A percentile compares a stretch with the other conserved stretches of the same genome.
phyloP scores from a whole-genome alignment of 768 basidiomycete species.

The Mycena venus region DNA sequence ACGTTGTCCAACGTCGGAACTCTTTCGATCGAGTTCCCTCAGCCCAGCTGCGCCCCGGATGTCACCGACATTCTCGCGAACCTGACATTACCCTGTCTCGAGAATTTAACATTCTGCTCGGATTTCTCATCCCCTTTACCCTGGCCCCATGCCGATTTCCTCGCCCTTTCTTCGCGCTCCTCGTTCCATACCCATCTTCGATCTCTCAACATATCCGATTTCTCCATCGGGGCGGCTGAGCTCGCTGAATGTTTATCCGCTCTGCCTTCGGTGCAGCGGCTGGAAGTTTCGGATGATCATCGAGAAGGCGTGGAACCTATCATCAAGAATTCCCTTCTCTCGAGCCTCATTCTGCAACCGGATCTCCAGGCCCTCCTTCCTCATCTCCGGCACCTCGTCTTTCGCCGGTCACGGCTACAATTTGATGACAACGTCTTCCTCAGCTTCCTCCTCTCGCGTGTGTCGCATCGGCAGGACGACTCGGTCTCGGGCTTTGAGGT shows the following conservation, averaged over 20 bases:
- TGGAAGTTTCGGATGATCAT: slow-evolving; percentile 15
- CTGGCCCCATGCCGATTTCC: slow-evolving; percentile 24
- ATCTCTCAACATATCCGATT: slow-evolving; percentile 15
- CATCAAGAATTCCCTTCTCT: slow-evolving; percentile 13
- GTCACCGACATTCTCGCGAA: slow-evolving; percentile 22
- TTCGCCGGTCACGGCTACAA: slow-evolving; percentile 16
- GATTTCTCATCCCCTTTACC: slow-evolving; percentile 8
- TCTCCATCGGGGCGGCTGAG: slow-evolving; percentile 16
- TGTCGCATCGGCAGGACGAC: neutral
- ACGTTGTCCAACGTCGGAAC: slow-evolving; percentile 16
- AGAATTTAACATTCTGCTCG: slow-evolving; percentile 15
- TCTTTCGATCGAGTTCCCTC: slow-evolving; percentile 14
- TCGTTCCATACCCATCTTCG: slow-evolving; percentile 15
- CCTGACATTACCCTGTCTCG: slow-evolving; percentile 15
- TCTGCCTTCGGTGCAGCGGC: slow-evolving; percentile 20
- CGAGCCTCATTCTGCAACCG: slow-evolving; percentile 2
- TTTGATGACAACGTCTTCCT: slow-evolving; percentile 11
- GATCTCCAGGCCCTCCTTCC: slow-evolving; percentile 16
- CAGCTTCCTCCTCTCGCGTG: slow-evolving; percentile 4
- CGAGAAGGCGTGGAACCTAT: slow-evolving; percentile 17
- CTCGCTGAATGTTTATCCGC: slow-evolving; percentile 21
- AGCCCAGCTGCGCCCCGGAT: slow-evolving; percentile 12
- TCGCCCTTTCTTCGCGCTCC: slow-evolving; percentile 20
- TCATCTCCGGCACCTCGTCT: slow-evolving; percentile 21
- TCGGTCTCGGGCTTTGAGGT: slow-evolving; percentile 12